Conservation (phyloP, 345 rosid genomes). For the Gossypioides kirkii region DNA sequence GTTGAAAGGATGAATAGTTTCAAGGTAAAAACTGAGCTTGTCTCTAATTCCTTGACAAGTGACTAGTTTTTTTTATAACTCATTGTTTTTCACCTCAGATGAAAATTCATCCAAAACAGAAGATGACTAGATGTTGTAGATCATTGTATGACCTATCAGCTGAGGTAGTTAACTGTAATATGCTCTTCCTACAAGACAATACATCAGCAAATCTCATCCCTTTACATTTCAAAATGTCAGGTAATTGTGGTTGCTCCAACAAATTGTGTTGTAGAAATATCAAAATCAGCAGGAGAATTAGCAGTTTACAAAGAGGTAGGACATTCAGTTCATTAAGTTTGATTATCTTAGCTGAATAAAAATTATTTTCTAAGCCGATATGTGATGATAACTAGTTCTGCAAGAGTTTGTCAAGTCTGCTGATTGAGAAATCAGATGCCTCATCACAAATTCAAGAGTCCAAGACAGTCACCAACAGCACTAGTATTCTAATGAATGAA, state of each 20-base stretch:
- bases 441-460: slow-evolving; percentile 23
- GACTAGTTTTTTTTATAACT: not conserved
- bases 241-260: slow-evolving; percentile 81
- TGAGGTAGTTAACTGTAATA: slow-evolving; percentile 36
- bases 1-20: slow-evolving; percentile 50
- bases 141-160: slow-evolving; percentile 67
- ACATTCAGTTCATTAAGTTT: not conserved
- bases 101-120: slow-evolving; percentile 57
- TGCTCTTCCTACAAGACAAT: not conserved
- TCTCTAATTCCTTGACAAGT: slow-evolving; percentile 2
- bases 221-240: slow-evolving; percentile 22
- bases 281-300: slow-evolving; percentile 69
- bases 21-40: slow-evolving; percentile 37
- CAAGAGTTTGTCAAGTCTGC: slow-evolving; percentile 61
- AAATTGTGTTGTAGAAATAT: slow-evolving; percentile 75
- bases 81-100: slow-evolving; percentile 30
- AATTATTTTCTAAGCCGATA: slow-evolving; percentile 4
- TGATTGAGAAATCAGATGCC: slow-evolving; percentile 37
- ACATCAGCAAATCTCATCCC: slow-evolving; percentile 11
- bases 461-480: slow-evolving; percentile 14
- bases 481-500: slow-evolving; percentile 15
- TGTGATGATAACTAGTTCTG: slow-evolving; percentile 50
- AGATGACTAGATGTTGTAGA: slow-evolving; percentile 46
- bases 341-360: slow-evolving; percentile 9
- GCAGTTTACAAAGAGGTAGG: slow-evolving; percentile 56